Conservation (phyloP, 331 rosid genomes). For the Stylosanthes scabra region DNA sequence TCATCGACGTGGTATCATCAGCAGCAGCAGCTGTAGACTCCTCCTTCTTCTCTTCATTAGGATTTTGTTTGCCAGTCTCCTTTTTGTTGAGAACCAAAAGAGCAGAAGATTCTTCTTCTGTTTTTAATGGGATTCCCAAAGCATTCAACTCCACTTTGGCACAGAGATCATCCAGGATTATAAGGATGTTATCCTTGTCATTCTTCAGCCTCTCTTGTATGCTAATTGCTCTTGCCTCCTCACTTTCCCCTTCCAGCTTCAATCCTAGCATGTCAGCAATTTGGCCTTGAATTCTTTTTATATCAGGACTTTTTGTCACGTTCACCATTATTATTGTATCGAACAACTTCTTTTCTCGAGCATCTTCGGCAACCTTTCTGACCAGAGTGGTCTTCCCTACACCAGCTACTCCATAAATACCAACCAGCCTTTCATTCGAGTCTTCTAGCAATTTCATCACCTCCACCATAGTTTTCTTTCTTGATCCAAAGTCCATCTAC, state of each 20-base stretch:
- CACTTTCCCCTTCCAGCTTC: background rate
- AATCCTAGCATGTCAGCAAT: slow-evolving; percentile 32
- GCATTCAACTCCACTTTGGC: slow-evolving; percentile 6
- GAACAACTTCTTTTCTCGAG: background rate
- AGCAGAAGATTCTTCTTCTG: background rate
- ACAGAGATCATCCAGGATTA: slow-evolving; percentile 35
- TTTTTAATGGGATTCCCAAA: slow-evolving; percentile 21
- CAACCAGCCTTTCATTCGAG: background rate
- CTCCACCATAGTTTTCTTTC: background rate
- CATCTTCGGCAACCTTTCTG: background rate
- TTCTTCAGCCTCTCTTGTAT: background rate
- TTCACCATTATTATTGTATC: slow-evolving; percentile 1
- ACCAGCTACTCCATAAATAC: slow-evolving; percentile 38
- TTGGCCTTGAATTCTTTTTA: slow-evolving; percentile 24
- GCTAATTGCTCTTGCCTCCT: slow-evolving; percentile 10
- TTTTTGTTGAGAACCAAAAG: background rate
- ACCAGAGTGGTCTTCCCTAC: slow-evolving; percentile 44
- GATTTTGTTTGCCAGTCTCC: background rate
- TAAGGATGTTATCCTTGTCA: background rate
- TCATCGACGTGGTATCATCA: no score
- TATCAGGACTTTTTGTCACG: background rate
- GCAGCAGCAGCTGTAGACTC: background rate
- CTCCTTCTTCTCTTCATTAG: background rate
- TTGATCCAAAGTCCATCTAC: background rate
- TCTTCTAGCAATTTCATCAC: background rate